Base-by-base conservation (phyloP, 805 yeast genomes). In the Lachancea meyersii region DNA sequence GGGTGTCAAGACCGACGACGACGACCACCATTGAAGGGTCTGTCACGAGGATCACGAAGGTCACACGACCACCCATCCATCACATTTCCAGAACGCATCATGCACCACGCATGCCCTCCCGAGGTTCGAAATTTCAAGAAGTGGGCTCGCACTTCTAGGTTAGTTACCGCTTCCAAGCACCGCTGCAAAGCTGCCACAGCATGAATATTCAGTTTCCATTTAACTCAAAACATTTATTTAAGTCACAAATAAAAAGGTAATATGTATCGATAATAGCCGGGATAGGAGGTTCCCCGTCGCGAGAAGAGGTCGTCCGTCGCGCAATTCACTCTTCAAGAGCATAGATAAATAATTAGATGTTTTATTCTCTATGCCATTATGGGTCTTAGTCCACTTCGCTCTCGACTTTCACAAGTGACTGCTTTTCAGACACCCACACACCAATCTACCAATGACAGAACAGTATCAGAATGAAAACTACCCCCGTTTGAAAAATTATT, bases 1-100 rank as follows among this genome's bases (percentile, higher is more conserved):
- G 59, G 97, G 96, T 69, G 83, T 80, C 54, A 83, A 82, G 54
- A 76, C 69, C 48, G 79, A 71, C 58, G 80, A 76, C 63, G 53
- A 48, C 31, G 64, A 60, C 48, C 53, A 51, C 32, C 58, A 52
- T 40, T 37, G 40, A 40, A 21, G 24, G 21, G n/a, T n/a, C n/a
- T n/a, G n/a, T n/a, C n/a, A n/a, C n/a, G 16, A 23, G 14, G 31
- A 22, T 6, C 26, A 23, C 26, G 9, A 23, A 23, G 26, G 28
- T 14, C 28, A 26, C 26, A 23, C 28, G 28, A 26, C 28, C 28
- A 13, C 26, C 6, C 26, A 10, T 23, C 26, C 28, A 26, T 10
- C 14, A 13, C 28, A 26, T 23, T 10, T 10, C 26, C 6, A 10
- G 23, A 32, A 17, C 23, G 21, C 35, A 31, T 31, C 34, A 31